Evolutionary conservation across 495 filamentous ascomycete species (phyloP).

Genomic region (Astrocystis sublimbata): DNA sequence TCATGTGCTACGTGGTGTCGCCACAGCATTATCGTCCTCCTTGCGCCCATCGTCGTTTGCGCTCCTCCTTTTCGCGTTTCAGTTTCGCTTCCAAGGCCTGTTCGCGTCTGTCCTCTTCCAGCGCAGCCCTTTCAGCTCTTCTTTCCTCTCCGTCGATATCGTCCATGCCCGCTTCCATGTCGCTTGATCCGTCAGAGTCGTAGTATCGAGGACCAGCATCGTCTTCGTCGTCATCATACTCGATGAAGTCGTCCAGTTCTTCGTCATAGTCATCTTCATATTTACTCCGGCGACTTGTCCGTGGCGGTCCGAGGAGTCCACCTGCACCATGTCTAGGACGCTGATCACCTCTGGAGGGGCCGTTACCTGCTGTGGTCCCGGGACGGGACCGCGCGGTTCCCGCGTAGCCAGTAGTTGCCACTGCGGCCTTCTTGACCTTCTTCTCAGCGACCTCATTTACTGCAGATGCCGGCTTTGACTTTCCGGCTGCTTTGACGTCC

Average conservation of each 20-base stretch:
- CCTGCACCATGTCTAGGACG: conserved; percentile 30
- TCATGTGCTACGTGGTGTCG: conserved; percentile 9
- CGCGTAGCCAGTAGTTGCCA: conserved; percentile 58
- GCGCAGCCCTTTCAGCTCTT: conserved; percentile 46
- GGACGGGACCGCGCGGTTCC: conserved; percentile 54
- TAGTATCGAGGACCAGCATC: conserved; percentile 44
- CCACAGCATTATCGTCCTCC: conserved; percentile 23
- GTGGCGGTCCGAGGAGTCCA: conserved; percentile 34
- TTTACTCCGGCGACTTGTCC: conserved; percentile 38
- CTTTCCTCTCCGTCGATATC: conserved; percentile 63
- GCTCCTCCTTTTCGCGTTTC: conserved; percentile 49
- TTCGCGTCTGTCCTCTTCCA: conserved; percentile 54
- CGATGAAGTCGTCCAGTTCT: conserved; percentile 53
- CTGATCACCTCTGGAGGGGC: conserved; percentile 25
- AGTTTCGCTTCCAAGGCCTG: conserved; percentile 45
- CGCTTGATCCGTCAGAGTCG: conserved; percentile 53
- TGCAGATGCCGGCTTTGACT: conserved; percentile 18
- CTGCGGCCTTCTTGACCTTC: conserved; percentile 58
- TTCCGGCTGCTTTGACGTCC: conserved; percentile 19
- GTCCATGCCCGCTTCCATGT: conserved; percentile 63
- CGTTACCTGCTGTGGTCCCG: conserved; percentile 32
- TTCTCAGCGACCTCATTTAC: conserved; percentile 40
- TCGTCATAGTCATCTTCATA: conserved; percentile 59
- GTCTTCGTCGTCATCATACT: conserved; percentile 55
- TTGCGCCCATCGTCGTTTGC: conserved; percentile 31